Evolutionary conservation across 352 stramenopile genomes (phyloP).

Genomic region (Pythium rhizo-oryzae): DNA sequence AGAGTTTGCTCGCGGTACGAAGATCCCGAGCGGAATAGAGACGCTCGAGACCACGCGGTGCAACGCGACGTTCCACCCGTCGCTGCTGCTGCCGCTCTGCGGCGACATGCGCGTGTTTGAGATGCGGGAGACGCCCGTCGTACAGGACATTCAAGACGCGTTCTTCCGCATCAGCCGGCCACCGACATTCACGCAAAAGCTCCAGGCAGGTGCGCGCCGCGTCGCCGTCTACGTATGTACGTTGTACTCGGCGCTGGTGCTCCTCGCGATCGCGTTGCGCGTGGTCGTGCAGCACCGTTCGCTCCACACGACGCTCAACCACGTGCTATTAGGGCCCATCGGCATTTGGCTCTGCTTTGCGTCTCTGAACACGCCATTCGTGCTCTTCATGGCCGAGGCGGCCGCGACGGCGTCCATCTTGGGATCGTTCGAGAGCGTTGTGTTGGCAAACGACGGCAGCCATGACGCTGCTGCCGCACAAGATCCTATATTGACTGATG

Average conservation of each 20-base stretch:
- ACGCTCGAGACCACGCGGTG: slow-evolving; percentile 55
- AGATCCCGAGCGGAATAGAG: slow-evolving; percentile 50
- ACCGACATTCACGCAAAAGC: slow-evolving; percentile 75
- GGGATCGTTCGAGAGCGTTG: slow-evolving; percentile 70
- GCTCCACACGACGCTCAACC: slow-evolving; percentile 66
- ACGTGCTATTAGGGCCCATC: slow-evolving; percentile 69
- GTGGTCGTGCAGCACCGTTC: slow-evolving; percentile 71
- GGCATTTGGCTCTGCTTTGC: slow-evolving; percentile 88
- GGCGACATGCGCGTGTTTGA: slow-evolving; percentile 88
- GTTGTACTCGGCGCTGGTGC: slow-evolving; percentile 67
- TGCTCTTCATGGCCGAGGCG: slow-evolving; percentile 78
- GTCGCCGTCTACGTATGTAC: slow-evolving; percentile 66
- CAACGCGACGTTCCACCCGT: slow-evolving; percentile 79
- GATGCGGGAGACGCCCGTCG: slow-evolving; percentile 83
- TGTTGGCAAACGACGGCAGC: slow-evolving; percentile 20
- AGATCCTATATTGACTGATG: background rate
- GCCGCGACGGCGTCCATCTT: slow-evolving; percentile 75
- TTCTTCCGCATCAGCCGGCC: slow-evolving; percentile 77
- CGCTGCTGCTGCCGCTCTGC: slow-evolving; percentile 76
- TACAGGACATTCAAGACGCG: slow-evolving; percentile 78
- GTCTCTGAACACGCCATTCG: slow-evolving; percentile 79
- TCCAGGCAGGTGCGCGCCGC: slow-evolving; percentile 58
- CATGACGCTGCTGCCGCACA: slow-evolving; percentile 1
- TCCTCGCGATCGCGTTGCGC: slow-evolving; percentile 67
- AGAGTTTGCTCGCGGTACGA: slow-evolving; percentile 55